Evolutionary conservation across 805 yeast genomes (phyloP).

Genomic region (Pichia manshurica): DNA sequence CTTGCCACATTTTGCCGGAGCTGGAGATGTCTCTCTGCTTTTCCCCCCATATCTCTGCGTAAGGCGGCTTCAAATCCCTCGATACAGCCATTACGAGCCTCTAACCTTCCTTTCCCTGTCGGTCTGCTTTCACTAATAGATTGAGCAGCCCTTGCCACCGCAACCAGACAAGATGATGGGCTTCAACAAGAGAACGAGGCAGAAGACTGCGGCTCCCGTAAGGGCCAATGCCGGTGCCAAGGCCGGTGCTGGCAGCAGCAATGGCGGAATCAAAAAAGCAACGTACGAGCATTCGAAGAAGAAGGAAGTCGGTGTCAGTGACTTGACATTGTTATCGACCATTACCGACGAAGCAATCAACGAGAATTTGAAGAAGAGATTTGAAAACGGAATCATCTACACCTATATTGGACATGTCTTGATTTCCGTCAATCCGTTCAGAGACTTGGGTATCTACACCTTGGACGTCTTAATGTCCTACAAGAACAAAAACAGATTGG

Average conservation of each 20-base stretch:
- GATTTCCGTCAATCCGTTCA: conserved; percentile 94
- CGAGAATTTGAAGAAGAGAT: conserved; percentile 83
- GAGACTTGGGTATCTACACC: conserved; percentile 93
- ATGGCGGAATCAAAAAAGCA: conserved; percentile 69
- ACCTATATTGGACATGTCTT: conserved; percentile 92
- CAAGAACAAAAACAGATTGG: conserved; percentile 87
- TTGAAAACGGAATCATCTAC: conserved; percentile 83
- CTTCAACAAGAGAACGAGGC: conserved; percentile 46
- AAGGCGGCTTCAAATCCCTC: too few relatives aligned
- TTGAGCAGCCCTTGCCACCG: too few relatives aligned
- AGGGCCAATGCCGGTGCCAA: conserved; percentile 39
- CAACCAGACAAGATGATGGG: conserved; percentile 13
- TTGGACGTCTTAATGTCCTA: conserved; percentile 68
- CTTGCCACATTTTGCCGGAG: conserved; percentile 6
- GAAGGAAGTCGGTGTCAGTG: conserved; percentile 98
- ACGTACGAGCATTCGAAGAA: conserved; percentile 81
- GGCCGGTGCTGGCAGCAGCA: conserved; percentile 47
- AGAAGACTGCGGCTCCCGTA: conserved; percentile 36
- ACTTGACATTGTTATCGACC: conserved; percentile 79
- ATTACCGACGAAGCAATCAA: conserved; percentile 90
- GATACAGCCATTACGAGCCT: too few relatives aligned
- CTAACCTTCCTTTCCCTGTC: too few relatives aligned
- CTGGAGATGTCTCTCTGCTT: neutral
- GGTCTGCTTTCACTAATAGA: too few relatives aligned
- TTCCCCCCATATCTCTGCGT: neutral